phyloP scores from a whole-genome alignment of 2,329 filamentous ascomycete species.

The Karstenula rhodostoma region DNA sequence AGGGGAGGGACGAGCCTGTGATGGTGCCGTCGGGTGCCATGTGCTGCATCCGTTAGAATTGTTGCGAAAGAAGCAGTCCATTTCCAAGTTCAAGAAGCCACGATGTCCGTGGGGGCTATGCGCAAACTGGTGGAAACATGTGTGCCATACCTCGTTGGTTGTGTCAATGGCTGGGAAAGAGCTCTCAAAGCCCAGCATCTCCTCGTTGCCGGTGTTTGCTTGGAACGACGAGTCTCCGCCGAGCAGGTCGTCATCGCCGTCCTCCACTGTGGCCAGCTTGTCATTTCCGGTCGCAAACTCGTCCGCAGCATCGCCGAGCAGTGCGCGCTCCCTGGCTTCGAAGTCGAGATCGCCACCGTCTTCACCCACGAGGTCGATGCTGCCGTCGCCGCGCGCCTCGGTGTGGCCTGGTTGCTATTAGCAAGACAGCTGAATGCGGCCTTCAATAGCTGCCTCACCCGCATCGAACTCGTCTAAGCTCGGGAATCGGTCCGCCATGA shows the following conservation, averaged over 20 bases:
- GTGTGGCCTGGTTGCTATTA: constrained; percentile 67
- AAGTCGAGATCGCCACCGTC: constrained; percentile 79
- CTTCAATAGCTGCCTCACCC: constrained; percentile 49
- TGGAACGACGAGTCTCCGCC: constrained; percentile 62
- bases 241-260: constrained; percentile 75
- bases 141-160: constrained; percentile 70
- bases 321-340: constrained; percentile 86
- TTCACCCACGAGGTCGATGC: constrained; percentile 60
- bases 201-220: constrained; percentile 51
- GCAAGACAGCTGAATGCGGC: constrained; percentile 33
- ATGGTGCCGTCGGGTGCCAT: constrained; percentile 81
- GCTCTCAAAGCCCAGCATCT: constrained; percentile 76
- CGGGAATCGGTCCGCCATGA: constrained; percentile 61
- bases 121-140: neutral
- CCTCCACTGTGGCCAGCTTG: constrained; percentile 68
- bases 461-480: constrained; percentile 63
- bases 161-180: constrained; percentile 87
- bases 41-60: constrained; percentile 57
- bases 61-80: neutral
- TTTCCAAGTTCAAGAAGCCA: neutral
- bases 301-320: constrained; percentile 90
- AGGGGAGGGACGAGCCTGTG: constrained; percentile 72
- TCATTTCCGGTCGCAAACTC: constrained; percentile 85
- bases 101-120: neutral
- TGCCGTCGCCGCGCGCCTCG: constrained; percentile 63